A percentile compares a stretch with the other conserved stretches of the same genome.
Evolutionary conservation across 495 filamentous ascomycete species (phyloP).

Genomic region (Aspergillus haitiensis): DNA sequence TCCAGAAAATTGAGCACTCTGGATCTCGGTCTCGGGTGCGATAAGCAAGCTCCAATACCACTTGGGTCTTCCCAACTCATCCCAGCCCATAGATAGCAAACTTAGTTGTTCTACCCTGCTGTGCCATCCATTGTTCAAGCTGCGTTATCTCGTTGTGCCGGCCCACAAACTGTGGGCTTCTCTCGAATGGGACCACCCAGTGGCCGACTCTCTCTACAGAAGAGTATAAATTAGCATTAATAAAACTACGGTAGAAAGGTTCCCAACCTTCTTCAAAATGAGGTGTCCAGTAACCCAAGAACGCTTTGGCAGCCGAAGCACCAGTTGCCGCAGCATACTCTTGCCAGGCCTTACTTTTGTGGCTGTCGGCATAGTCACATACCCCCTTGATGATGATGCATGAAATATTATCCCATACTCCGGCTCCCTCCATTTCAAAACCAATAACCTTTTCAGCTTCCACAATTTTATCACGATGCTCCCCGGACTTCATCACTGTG

Average conservation of each 20-base stretch:
- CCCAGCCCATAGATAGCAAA: constrained; percentile 39
- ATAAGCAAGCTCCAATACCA: constrained; percentile 38
- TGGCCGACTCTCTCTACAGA: constrained; percentile 25
- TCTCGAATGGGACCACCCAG: constrained; percentile 27
- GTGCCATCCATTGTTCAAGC: constrained; percentile 10
- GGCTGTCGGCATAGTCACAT: constrained; percentile 43
- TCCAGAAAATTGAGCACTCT: constrained; percentile 8
- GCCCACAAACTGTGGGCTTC: constrained; percentile 28
- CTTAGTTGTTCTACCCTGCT: constrained; percentile 16
- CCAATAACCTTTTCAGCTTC: constrained; percentile 21
- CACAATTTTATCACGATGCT: constrained; percentile 22
- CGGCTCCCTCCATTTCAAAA: constrained; percentile 49
- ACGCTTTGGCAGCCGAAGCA: constrained; percentile 35
- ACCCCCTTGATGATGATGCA: constrained; percentile 43
- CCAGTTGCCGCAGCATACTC: constrained; percentile 37
- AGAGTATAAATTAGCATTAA: constrained; percentile 13
- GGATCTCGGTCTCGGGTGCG: constrained; percentile 30
- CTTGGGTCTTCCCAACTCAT: constrained; percentile 45
- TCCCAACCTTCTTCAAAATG: constrained; percentile 13
- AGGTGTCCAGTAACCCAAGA: constrained; percentile 10
- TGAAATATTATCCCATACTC: constrained; percentile 38
- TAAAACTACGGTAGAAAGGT: constrained; percentile 16
- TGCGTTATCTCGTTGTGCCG: constrained; percentile 23
- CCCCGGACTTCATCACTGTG: constrained; percentile 25
- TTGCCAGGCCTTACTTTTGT: constrained; percentile 46